Base-by-base conservation (phyloP, 2,329 filamentous ascomycete genomes). In the Metarhizium album region DNA sequence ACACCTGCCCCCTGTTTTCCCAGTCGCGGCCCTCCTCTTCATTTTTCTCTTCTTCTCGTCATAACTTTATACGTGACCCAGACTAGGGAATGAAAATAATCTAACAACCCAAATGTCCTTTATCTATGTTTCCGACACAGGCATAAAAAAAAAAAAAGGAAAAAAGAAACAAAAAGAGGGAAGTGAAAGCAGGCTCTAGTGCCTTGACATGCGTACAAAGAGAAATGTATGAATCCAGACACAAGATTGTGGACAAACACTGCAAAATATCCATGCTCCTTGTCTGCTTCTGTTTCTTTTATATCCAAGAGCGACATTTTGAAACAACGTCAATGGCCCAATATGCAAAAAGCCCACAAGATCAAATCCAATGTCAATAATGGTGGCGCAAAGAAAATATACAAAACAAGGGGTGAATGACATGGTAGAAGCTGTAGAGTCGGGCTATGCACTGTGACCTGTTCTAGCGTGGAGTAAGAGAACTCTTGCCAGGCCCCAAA, bases 401-500 rank as follows among this genome's bases (percentile, higher is more conserved):
- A 37, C 35, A 37, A 37, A 18, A 18, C 16, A 14, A 5, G 5
- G 8, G 8, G 13, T n/a, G n/a, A 37, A 14, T 5, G 16, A 37
- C 14, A 18, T n/a, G n/a, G n/a, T n/a, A n/a, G n/a, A n/a, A n/a
- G n/a, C n/a, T n/a, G n/a, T n/a, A n/a, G n/a, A n/a, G n/a, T n/a
- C n/a, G n/a, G n/a, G n/a, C n/a, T n/a, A n/a, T 37, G 35, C 35
- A 16, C 11, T 16, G 14, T 14, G 4, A 37, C 16, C 16, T 37
- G 35, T 14, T 18, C 53, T 54, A 62, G 55, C 61, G 62, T 45
- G 73, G 71, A 46, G 68, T 75, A 47, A 72, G 55, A 4, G 71
- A 67, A 53, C 64, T 70, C 59, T 70, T 74, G 56, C 67, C 67
- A 1, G 70, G 66, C 2, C 68, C 72, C 29, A 67, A 65, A 9